These are phyloP conservation scores for Ammopiptanthus mongolicus DNA, from an alignment of 306 rosid species.

Conservation along the genomic window DNA sequence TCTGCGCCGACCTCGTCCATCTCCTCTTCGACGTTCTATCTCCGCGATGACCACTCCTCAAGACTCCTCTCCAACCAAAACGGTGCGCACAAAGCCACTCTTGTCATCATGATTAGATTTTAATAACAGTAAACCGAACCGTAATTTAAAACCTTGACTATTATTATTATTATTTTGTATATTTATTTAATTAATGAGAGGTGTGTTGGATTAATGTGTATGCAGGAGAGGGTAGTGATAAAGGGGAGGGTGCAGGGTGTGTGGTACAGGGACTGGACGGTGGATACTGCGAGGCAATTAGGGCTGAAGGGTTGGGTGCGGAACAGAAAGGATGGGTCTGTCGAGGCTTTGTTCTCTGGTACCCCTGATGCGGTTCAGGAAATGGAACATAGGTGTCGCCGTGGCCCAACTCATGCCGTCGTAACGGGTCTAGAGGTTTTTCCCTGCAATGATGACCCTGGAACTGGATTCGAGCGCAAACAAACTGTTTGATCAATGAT, in stretches of 20 bases:
- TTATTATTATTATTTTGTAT: not conserved
- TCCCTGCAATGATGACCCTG: constrained; percentile 48
- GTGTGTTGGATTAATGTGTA: not conserved
- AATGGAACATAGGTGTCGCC: constrained; percentile 87
- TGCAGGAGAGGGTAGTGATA: constrained; percentile 82
- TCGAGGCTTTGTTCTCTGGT: constrained; percentile 47
- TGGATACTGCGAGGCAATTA: constrained; percentile 33
- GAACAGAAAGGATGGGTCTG: constrained; percentile 43
- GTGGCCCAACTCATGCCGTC: constrained; percentile 67
- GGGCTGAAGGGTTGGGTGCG: constrained; percentile 49
- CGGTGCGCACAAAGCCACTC: constrained; percentile 34
- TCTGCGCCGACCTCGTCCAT: constrained; percentile 44
- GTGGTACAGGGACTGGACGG: constrained; percentile 44
- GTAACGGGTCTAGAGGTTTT: constrained; percentile 67
- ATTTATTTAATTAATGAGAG: not conserved
- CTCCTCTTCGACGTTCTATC: constrained; percentile 35
- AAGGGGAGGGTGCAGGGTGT: constrained; percentile 80
- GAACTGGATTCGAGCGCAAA: constrained; percentile 54
- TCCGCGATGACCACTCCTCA: constrained; percentile 44
- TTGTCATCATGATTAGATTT: not conserved
- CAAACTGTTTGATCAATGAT: constrained; percentile 44
- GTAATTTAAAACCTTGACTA: no score
- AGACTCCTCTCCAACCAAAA: constrained; percentile 44
- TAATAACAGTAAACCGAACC: no score
- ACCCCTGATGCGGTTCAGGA: constrained; percentile 36